These are phyloP conservation scores for Solanum pennellii DNA, from an alignment of 257 asterid species.

Conservation along the genomic window DNA sequence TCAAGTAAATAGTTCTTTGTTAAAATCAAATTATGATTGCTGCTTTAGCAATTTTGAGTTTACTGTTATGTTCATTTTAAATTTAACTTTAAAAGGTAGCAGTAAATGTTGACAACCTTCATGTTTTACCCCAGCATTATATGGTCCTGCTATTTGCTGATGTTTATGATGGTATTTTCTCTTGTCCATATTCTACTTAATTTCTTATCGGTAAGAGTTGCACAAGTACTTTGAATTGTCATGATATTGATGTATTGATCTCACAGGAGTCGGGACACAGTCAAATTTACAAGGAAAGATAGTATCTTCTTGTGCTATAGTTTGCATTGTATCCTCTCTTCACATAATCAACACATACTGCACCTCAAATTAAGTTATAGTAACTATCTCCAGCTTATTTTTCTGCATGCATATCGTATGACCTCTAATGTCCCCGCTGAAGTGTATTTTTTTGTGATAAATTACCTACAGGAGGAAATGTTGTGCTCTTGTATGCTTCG, in stretches of 20 bases:
- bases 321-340: not conserved
- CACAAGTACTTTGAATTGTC: not conserved
- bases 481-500: constrained; percentile 72
- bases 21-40: not conserved
- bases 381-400: not conserved
- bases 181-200: not conserved
- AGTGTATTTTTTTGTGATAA: not conserved
- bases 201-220: not conserved
- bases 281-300: not conserved
- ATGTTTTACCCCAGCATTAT: not conserved
- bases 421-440: not conserved
- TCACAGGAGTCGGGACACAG: not conserved
- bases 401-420: not conserved
- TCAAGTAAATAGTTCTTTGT: not conserved
- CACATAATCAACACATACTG: not conserved
- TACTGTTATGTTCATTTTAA: not conserved
- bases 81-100: not conserved
- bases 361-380: not conserved
- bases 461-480: constrained; percentile 78
- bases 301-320: not conserved
- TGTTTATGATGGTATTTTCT: not conserved
- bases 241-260: not conserved
- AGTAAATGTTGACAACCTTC: not conserved
- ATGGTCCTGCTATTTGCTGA: not conserved
- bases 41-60: not conserved